These are phyloP conservation scores for Tetraselmis striata DNA, from an alignment of 139 green algal genomes.

Conservation along the genomic window DNA sequence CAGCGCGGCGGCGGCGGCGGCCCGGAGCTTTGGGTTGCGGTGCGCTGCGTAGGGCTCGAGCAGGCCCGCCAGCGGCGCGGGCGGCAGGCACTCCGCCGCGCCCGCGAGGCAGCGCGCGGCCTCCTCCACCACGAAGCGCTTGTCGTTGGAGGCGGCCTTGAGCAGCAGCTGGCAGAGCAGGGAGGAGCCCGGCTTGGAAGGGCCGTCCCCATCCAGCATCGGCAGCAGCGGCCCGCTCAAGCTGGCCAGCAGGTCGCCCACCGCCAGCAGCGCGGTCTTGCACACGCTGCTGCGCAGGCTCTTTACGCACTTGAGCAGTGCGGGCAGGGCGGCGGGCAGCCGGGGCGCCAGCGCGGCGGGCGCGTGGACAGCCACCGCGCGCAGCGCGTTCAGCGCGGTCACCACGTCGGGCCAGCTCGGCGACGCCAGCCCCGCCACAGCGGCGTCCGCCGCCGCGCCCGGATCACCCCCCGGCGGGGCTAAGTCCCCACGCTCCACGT, in stretches of 20 bases:
- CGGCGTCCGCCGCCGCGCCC: not conserved
- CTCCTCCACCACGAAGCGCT: conserved; percentile 61
- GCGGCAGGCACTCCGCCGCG: conserved; percentile 15
- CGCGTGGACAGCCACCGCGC: conserved; percentile 27
- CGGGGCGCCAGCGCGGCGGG: not conserved
- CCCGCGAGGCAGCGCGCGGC: conserved; percentile 26
- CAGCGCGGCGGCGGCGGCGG: conserved; percentile 23
- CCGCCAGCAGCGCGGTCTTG: conserved; percentile 46
- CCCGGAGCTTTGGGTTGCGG: conserved; percentile 39
- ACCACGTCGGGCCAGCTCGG: conserved; percentile 27
- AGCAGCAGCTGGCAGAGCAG: conserved; percentile 49
- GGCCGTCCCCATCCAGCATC: conserved; percentile 32
- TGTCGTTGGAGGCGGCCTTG: conserved; percentile 54
- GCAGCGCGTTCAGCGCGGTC: conserved; percentile 23
- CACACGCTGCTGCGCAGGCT: conserved; percentile 48
- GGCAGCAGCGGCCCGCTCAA: conserved; percentile 29
- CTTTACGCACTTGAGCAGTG: conserved; percentile 41
- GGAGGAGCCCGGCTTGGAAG: conserved; percentile 31
- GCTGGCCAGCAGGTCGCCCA: conserved; percentile 32
- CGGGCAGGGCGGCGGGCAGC: conserved; percentile 24
- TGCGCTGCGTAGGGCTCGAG: conserved; percentile 48
- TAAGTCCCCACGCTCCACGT: conserved; percentile 9
- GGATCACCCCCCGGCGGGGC: not conserved
- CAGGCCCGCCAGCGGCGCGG: conserved; percentile 14
- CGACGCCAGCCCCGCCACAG: conserved; percentile 5